phyloP scores from a whole-genome alignment of 441 rosid species.

The Populus hybrid region DNA sequence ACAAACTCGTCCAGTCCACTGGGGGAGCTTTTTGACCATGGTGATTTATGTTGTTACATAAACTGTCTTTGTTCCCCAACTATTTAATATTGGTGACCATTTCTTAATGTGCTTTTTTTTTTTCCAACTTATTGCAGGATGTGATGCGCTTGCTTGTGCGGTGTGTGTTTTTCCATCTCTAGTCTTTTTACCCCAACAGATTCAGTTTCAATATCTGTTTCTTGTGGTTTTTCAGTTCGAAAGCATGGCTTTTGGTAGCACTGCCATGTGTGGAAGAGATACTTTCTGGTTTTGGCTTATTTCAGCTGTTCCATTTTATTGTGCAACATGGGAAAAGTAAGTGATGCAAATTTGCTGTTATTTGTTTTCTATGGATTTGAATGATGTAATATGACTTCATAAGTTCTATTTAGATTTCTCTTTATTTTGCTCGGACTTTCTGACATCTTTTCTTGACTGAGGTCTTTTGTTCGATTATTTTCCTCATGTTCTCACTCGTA shows the following conservation, averaged over 20 bases:
- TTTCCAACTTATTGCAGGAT: constrained; percentile 50
- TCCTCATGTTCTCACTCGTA: not conserved
- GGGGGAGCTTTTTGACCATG: constrained; percentile 98
- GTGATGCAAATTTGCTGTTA: constrained; percentile 27
- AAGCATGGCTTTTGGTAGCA: constrained; percentile 84
- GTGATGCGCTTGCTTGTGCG: constrained; percentile 99
- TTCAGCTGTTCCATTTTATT: constrained; percentile 85
- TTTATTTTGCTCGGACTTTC: not conserved
- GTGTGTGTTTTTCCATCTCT: constrained; percentile 43
- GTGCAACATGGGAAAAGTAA: constrained; percentile 99
- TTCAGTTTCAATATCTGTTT: constrained; percentile 14
- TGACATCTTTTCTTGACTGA: not conserved
- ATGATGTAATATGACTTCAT: not conserved
- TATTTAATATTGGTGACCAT: constrained; percentile 9
- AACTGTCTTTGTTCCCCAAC: constrained; percentile 2
- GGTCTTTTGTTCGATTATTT: not conserved
- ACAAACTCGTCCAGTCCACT: constrained; percentile 92
- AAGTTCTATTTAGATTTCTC: not conserved
- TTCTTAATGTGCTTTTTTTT: constrained; percentile 22
- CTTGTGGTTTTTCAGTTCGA: constrained; percentile 56
- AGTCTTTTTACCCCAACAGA: constrained; percentile 1
- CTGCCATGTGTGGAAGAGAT: constrained; percentile 91
- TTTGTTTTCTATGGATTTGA: constrained; percentile 1
- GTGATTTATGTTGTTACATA: constrained; percentile 33
- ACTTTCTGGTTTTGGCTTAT: constrained; percentile 94